Base-by-base conservation (phyloP, 2,329 filamentous ascomycete genomes). In the Epichloe elymi region DNA sequence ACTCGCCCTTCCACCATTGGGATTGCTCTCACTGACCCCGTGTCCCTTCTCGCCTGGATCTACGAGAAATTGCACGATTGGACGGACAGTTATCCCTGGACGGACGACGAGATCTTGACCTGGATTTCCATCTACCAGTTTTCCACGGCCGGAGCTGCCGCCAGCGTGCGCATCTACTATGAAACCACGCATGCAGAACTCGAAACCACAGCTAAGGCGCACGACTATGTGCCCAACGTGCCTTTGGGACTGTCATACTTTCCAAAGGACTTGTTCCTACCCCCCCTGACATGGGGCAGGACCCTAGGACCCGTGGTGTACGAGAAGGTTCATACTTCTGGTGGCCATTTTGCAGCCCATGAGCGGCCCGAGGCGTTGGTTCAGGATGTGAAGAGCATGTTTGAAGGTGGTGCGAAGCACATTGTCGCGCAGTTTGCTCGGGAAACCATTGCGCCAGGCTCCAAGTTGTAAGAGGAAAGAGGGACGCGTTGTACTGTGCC, bases 21-120 rank as follows among this genome's bases (percentile, higher is more conserved):
- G 0, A 87, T 86, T 59, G 80, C 73, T 0, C 70, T 90, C 3
- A 73, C 78, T 0, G 85, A 89, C 61, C 87, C 86, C 0, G 76
- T 86, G 0, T 84, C 76, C 0, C 67, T 88, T 3, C 70, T 91
- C 1, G 79, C 84, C 0, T 93, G 87, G 87, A 81, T 91, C 36
- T 86, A 86, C 57, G 87, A 91, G 66, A 91, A 91, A 62, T 67
- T 91, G 38, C 79, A 83, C 57, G 82, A 86, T 58, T 91, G 86
- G 86, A 82, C 81, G 0, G 85, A 90, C 58, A 59, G 58, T 1
- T 88, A 88, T 60, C 69, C 76, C 0, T 90, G 85, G 85, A 83
- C 79, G 0, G 82, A 88, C 54, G 84, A 89, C 50, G 85, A 90
- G 66, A 74, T 90, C 8, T 67, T 87, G 26, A 86, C 81, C 0